Percentiles rank a stretch among this genome's conserved stretches.
Conservation (phyloP, 345 rosid genomes). For the Excoecaria agallocha region DNA sequence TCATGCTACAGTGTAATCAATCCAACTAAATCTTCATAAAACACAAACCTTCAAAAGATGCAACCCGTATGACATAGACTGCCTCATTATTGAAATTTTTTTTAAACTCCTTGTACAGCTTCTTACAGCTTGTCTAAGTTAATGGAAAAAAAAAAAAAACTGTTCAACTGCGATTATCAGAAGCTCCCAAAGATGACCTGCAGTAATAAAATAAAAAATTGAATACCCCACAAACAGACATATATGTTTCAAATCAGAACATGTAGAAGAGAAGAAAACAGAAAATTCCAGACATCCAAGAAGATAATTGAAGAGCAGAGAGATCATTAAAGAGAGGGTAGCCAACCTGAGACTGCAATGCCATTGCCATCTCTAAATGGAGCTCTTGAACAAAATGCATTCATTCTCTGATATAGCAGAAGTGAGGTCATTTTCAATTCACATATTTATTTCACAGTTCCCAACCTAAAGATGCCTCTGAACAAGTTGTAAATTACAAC, state of each 20-base stretch:
- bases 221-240: not conserved
- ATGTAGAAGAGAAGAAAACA: not conserved
- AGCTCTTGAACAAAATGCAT: not conserved
- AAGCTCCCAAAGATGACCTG: conserved; percentile 24
- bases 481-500: conserved; percentile 16
- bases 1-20: not conserved
- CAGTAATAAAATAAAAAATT: not conserved
- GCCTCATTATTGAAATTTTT: not conserved
- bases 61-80: not conserved
- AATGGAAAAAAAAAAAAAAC: not conserved
- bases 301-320: not conserved
- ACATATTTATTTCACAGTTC: not conserved
- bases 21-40: conserved; percentile 5
- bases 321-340: not conserved
- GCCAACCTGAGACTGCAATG: conserved; percentile 36
- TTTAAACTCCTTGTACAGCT: conserved; percentile 7
- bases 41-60: conserved; percentile 24
- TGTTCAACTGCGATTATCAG: conserved; percentile 13
- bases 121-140: conserved; percentile 23
- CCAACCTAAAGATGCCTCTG: conserved; percentile 19
- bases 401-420: conserved; percentile 3
- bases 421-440: not conserved
- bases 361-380: not conserved
- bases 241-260: not conserved
- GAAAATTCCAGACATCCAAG: not conserved